A percentile compares a stretch with the other conserved stretches of the same genome.
Evolutionary conservation across 805 yeast genomes (phyloP).

Genomic region (Cyberlindnera meyerae): DNA sequence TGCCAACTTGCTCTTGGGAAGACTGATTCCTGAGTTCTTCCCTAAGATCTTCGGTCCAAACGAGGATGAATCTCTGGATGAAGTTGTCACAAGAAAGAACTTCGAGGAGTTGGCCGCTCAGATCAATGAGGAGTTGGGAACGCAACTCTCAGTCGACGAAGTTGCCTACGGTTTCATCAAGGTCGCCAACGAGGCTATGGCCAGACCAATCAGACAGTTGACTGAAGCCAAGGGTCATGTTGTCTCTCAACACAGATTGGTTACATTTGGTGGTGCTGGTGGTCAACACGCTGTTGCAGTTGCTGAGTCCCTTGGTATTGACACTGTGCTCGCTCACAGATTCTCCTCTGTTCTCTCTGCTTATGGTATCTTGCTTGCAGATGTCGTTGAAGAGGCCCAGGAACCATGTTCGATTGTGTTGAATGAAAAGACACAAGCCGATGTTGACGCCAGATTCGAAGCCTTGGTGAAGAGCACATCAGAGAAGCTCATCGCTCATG

Average conservation of each 20-base stretch:
- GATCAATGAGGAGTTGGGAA: constrained; percentile 45
- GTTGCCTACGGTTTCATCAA: constrained; percentile 77
- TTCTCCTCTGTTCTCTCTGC: constrained; percentile 84
- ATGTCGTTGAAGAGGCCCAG: constrained; percentile 75
- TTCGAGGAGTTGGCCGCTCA: constrained; percentile 49
- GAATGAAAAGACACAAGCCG: constrained; percentile 26
- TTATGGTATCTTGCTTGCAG: constrained; percentile 84
- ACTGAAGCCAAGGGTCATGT: constrained; percentile 82
- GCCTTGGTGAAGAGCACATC: constrained; percentile 40
- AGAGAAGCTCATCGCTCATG: constrained; percentile 44
- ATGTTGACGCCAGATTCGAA: constrained; percentile 42
- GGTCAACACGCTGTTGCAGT: constrained; percentile 85
- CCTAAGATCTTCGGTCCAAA: constrained; percentile 44
- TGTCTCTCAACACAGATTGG: constrained; percentile 61
- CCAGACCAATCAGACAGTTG: constrained; percentile 79
- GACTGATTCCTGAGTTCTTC: constrained; percentile 37
- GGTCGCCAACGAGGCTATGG: constrained; percentile 86
- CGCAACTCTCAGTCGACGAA: constrained; percentile 49
- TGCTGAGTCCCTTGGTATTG: constrained; percentile 66
- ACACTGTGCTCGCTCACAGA: constrained; percentile 66
- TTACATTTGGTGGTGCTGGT: constrained; percentile 91
- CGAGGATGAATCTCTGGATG: constrained; percentile 36
- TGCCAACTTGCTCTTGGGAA: constrained; percentile 40
- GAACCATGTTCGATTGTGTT: constrained; percentile 57
- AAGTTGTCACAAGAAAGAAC: constrained; percentile 33